Evolutionary conservation across 164 flowering plant species (phyloP).

Genomic region (Tetracentron sinense): DNA sequence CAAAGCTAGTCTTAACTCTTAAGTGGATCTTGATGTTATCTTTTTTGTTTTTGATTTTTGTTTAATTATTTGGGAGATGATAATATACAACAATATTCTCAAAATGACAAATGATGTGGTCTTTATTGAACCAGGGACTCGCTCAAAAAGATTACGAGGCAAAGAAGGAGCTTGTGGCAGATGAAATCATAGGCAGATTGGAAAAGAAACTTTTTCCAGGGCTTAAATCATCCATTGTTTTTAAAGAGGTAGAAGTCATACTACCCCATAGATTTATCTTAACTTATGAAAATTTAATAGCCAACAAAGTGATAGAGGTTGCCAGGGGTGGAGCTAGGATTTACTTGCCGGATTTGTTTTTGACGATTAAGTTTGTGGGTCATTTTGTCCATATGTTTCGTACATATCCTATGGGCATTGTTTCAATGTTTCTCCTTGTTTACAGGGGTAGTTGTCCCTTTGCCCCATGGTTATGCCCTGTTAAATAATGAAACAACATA

Average conservation of each 20-base stretch:
- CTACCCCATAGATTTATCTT: background rate
- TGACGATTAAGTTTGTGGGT: too few relatives aligned
- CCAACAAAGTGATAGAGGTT: background rate
- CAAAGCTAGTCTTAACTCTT: background rate
- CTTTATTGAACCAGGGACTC: constrained; percentile 53
- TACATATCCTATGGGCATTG: too few relatives aligned
- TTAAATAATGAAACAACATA: too few relatives aligned
- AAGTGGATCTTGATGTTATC: background rate
- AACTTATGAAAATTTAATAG: background rate
- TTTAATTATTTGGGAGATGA: background rate
- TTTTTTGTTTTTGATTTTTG: background rate
- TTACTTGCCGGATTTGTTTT: too few relatives aligned
- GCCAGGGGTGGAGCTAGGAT: too few relatives aligned
- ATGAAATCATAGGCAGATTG: constrained; percentile 73
- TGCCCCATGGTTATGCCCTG: too few relatives aligned
- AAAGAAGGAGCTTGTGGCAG: constrained; percentile 82
- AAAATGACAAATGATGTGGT: background rate
- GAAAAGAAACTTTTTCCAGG: constrained; percentile 93
- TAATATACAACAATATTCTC: background rate
- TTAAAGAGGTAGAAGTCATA: constrained; percentile 69
- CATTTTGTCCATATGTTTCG: too few relatives aligned
- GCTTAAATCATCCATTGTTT: constrained; percentile 60
- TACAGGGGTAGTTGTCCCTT: too few relatives aligned
- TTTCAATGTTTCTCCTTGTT: too few relatives aligned
- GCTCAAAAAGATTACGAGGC: constrained; percentile 67